Conservation (phyloP, 2,329 filamentous ascomycete genomes). For the Huntiella moniliformis region DNA sequence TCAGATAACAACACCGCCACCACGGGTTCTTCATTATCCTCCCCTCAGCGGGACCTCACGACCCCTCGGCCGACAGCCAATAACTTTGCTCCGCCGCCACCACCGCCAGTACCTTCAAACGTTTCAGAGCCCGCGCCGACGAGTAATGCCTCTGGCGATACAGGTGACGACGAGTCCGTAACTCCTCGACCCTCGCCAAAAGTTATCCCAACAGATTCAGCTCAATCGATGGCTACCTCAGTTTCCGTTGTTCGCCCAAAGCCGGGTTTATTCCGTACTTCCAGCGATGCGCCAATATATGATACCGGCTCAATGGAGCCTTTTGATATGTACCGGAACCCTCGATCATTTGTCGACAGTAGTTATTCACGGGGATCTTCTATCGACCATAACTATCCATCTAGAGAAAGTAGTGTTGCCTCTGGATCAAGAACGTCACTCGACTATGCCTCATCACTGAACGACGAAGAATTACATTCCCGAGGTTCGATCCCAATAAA, state of each 20-base stretch:
- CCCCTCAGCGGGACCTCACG: conserved; percentile 2
- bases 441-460: conserved; percentile 3
- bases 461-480: not conserved
- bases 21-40: conserved; percentile 7
- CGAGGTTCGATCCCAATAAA: too few relatives aligned
- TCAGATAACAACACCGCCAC: conserved; percentile 3
- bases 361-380: conserved; percentile 4
- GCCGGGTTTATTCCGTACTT: conserved; percentile 20
- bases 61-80: conserved; percentile 1
- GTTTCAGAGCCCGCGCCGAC: not conserved
- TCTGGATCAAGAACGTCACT: conserved; percentile 1
- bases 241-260: conserved; percentile 4
- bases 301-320: conserved; percentile 16
- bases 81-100: not conserved
- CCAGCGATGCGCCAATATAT: conserved; percentile 22
- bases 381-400: conserved; percentile 2
- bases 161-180: conserved; percentile 7
- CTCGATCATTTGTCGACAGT: not conserved
- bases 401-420: conserved; percentile 8
- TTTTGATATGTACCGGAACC: conserved; percentile 7
- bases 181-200: conserved; percentile 10
- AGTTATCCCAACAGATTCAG: conserved; percentile 2
- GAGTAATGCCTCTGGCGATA: conserved; percentile 6
- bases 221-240: conserved; percentile 9
- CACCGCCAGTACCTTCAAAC: conserved; percentile 3